These are phyloP conservation scores for Aspergillus pseudotamarii DNA, from an alignment of 2,329 filamentous ascomycete species.

Conservation along the genomic window DNA sequence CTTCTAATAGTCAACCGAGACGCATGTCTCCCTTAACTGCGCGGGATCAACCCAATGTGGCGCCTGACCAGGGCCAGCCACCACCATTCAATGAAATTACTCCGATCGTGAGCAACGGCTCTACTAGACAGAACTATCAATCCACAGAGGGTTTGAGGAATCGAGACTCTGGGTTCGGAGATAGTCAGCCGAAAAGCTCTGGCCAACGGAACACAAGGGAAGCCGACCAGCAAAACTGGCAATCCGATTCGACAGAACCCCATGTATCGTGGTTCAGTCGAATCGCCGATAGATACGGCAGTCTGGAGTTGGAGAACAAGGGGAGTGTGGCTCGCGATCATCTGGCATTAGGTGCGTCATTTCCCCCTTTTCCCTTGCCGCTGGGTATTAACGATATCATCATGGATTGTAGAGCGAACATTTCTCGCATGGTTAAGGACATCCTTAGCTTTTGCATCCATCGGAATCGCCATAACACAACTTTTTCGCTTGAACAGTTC, in stretches of 20 bases:
- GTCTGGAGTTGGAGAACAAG: slow-evolving; percentile 67
- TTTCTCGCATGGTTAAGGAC: slow-evolving; percentile 70
- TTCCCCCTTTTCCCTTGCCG: not conserved
- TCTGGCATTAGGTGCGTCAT: slow-evolving; percentile 59
- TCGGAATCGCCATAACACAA: slow-evolving; percentile 68
- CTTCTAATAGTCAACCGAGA: slow-evolving; percentile 16
- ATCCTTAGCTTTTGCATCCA: slow-evolving; percentile 66
- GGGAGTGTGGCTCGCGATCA: slow-evolving; percentile 68
- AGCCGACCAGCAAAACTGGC: slow-evolving; percentile 9
- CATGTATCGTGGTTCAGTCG: slow-evolving; percentile 49
- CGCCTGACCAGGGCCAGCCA: slow-evolving; percentile 19
- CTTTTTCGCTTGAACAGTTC: slow-evolving; percentile 66
- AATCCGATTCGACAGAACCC: slow-evolving; percentile 17
- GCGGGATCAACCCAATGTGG: slow-evolving; percentile 22
- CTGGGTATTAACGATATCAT: not conserved
- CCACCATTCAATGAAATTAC: slow-evolving; percentile 32
- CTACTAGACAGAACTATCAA: slow-evolving; percentile 34
- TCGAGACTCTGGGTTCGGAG: slow-evolving; percentile 14
- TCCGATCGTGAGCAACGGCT: slow-evolving; percentile 33
- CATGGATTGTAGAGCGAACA: slow-evolving; percentile 57
- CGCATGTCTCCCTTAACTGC: slow-evolving; percentile 29
- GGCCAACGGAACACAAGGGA: slow-evolving; percentile 10
- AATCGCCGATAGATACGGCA: slow-evolving; percentile 62
- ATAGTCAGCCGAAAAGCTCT: slow-evolving; percentile 15
- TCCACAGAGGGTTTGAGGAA: slow-evolving; percentile 32